phyloP scores from a whole-genome alignment of 139 green algal genomes.

The Coccomyxa sp. region DNA sequence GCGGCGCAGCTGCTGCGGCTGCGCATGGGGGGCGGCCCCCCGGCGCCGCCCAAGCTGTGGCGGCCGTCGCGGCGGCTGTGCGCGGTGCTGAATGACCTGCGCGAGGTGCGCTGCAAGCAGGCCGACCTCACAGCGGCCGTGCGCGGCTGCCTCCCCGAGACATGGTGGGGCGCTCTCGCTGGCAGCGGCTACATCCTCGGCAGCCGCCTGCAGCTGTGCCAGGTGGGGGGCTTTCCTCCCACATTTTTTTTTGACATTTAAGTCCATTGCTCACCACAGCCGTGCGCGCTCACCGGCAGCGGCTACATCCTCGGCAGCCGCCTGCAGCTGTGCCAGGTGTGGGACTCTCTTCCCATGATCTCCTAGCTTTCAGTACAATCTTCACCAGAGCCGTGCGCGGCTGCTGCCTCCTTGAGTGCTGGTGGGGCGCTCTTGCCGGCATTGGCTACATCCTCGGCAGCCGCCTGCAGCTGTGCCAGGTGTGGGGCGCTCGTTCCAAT shows the following conservation, averaged over 20 bases:
- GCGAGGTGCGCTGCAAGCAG: constrained; percentile 17
- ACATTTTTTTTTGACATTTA: too few relatives aligned
- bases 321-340: constrained; percentile 19
- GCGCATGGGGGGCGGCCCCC: too few relatives aligned
- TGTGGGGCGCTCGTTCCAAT: neutral
- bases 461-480: constrained; percentile 20
- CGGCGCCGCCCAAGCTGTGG: neutral
- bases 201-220: constrained; percentile 15
- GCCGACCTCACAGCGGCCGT: constrained; percentile 6
- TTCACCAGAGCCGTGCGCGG: constrained; percentile 3
- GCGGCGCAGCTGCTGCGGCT: neutral
- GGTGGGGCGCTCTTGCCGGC: constrained; percentile 13
- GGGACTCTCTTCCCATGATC: too few relatives aligned
- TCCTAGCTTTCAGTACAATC: too few relatives aligned
- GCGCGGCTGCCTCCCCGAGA: constrained; percentile 6
- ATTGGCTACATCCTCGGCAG: constrained; percentile 2
- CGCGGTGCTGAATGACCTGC: constrained; percentile 21
- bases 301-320: constrained; percentile 7
- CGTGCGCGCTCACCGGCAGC: constrained; percentile 1
- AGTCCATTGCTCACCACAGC: constrained; percentile 1
- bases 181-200: constrained; percentile 4
- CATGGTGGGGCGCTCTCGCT: constrained; percentile 13
- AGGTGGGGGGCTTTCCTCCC: neutral
- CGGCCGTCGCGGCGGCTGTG: constrained; percentile 8
- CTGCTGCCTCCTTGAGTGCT: constrained; percentile 5